Base-by-base conservation (phyloP, 2,329 filamentous ascomycete genomes). In the Aspergillus pseudonomiae region DNA sequence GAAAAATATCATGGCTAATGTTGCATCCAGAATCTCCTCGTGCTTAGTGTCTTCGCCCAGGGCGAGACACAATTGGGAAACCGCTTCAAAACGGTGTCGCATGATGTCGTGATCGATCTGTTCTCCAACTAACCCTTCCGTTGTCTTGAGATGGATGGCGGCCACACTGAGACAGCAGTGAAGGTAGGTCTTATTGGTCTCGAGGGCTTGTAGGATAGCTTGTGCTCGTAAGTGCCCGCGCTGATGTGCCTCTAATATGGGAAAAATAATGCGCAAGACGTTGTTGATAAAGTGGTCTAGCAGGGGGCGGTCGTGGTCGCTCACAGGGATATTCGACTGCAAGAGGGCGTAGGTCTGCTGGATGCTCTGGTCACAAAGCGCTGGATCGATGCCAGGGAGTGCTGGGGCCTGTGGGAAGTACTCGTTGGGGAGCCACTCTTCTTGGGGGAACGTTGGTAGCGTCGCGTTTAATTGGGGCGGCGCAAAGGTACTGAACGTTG, bases 161-260 rank as follows among this genome's bases (percentile, higher is more conserved):
- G 95, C 89, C 64, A 96, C 93, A 83, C 93, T 96, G 66, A 99
- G 84, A 80, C 94, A 98, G 82, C 94, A 97, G 83, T 98, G 94
- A 36, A 97, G 85, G 78, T 97, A 99, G 69, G 89, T 91, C 78
- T 92, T 94, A 86, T 98, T 99, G 71, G 87, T 91, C 76, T 96
- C 92, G 39, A 99, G 85, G 9, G 94, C 92, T 5, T 92, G 93
- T 19, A 98, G 86, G 69, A 98, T 90, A 65, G 96, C 86, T 71
- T 95, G 91, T 2, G 91, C 89, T 65, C 90, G 88, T 43, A 93
- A 89, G 1, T 90, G 91, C 45, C 93, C 93, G 71, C 92, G 91
- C 76, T 96, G 93, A 77, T 95, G 96, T 46, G 89, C 89, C 79
- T 98, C 94, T 39, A 97, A 86, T 60, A 98, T 90, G 16, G 95